Percentiles rank a stretch among this genome's conserved stretches.
phyloP scores from a whole-genome alignment of 1,139 yeast species.

The Debaryomyces udenii region DNA sequence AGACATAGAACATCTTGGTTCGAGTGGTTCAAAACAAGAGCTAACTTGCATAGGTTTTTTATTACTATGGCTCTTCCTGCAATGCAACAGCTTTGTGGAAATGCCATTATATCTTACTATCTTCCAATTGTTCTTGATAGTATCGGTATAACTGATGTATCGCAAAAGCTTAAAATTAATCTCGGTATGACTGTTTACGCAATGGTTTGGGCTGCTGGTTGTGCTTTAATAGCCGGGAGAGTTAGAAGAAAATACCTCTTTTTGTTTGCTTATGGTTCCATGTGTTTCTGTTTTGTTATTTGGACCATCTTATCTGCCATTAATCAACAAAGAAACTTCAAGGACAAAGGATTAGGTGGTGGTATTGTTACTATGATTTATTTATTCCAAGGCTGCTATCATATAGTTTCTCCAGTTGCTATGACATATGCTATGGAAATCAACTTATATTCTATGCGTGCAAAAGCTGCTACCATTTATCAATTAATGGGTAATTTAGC shows the following conservation, averaged over 20 bases:
- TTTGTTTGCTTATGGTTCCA: conserved; percentile 16
- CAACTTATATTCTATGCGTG: conserved; percentile 20
- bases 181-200: conserved; percentile 14
- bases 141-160: conserved; percentile 19
- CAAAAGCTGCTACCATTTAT: conserved; percentile 18
- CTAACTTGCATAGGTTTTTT: conserved; percentile 15
- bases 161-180: conserved; percentile 13
- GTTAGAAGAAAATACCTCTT: conserved; percentile 15
- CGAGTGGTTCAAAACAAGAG: conserved; percentile 29
- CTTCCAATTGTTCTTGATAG: conserved; percentile 17
- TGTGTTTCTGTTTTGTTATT: conserved; percentile 30
- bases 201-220: conserved; percentile 25
- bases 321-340: conserved; percentile 22
- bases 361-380: conserved; percentile 41
- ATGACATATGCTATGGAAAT: conserved; percentile 40
- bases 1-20: conserved; percentile 23
- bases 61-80: conserved; percentile 13
- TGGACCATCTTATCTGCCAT: conserved; percentile 38
- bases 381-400: conserved; percentile 33
- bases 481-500: conserved; percentile 10
- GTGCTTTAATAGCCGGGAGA: conserved; percentile 8
- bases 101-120: conserved; percentile 19
- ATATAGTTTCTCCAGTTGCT: conserved; percentile 25
- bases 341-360: conserved; percentile 26
- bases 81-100: conserved; percentile 19